Base-by-base conservation (phyloP, 169 alveolate species). In the Plasmodium vinckei region DNA sequence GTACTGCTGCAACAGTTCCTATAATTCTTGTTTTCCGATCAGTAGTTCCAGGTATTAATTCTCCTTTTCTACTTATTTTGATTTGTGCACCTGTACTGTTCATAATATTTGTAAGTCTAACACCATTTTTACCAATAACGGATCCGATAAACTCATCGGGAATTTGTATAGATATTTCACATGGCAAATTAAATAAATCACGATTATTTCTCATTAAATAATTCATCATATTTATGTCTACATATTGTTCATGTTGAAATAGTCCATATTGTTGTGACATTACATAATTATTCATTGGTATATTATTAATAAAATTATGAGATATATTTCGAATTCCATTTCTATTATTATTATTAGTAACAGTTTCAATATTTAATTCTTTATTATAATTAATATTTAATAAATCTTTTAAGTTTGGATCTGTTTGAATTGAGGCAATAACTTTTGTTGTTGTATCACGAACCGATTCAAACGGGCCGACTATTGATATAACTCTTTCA, bases 1-100 rank as follows among this genome's bases (percentile, higher is more conserved):
- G 92, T 17, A 87, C 92, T 42, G 92, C 92, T 57, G 92, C 87
- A 64, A 87, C 92, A 19, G 88, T 69, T 71, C 92, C 92, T 42
- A 67, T 71, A 9, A 87, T 72, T 87, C 60, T 25, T 6, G 71
- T 87, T 42, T 87, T 87, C 46, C 92, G 33, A 57, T 87, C 69
- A 60, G 70, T 21, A 47, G 92, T 72, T 42, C 92, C 92, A 1
- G 92, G 87, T 17, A 73, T n/a, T 56, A 73, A 42, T 44, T 72
- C 88, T 13, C 87, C 92, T 57, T 87, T 87, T 87, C 84, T 61
- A 61, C 87, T 72, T 87, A 87, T 87, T 69, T 70, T 87, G 9
- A 87, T 87, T 53, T 87, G 87, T 1, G 92, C 87, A 42, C 92
- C 92, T 68, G 92, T 87, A 70, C 88, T 73, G 71, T 73, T 73